Base-by-base conservation (phyloP, 2,329 filamentous ascomycete genomes). In the Plectosphaerella cucumerina region DNA sequence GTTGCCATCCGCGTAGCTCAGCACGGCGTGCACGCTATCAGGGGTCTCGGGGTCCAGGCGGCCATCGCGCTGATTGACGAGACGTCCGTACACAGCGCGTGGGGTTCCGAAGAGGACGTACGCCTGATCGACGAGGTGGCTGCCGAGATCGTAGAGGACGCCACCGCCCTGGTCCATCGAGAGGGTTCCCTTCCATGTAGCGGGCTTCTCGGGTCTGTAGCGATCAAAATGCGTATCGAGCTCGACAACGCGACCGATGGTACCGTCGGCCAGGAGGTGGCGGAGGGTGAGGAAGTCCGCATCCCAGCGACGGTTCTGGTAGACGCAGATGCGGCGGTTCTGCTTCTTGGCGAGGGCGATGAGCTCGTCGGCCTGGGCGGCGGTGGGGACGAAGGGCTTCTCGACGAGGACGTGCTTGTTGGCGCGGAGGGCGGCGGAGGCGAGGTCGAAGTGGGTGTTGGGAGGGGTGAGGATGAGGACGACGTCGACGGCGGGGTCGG, bases 171-270 rank as follows among this genome's bases (percentile, higher is more conserved):
- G 74, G 17, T 70, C 65, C 60, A 86, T 79, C 26, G 74, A 69
- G 49, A 87, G 73, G 14, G 65, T 66, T 37, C 76, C 80, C 74
- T 91, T 91, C 89, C 89, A 93, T 47, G 71, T 76, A 51, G 73
- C 64, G 21, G 83, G 80, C 37, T 77, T 72, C 26, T 76, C 74
- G 14, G 85, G 75, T 17, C 84, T 80, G 70, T 87, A 85, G 17
- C 89, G 82, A 66, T 93, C 89, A 62, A 92, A 92, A 70, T 92
- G 88, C 20, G 86, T 87, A 67, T 91, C 82, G 62, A 87, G 89
- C 69, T 93, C 88, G 49, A 87, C 78, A 37, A 92, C 70, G n/a
- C 87, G 78, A 49, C 89, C 89, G 4, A 93, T 73, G 0, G 72
- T 72, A 35, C 76, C 80, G 26, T 79, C 74, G 12, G 70, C 68